Conservation (phyloP, 805 yeast species). For the Myxozyma geophila region DNA sequence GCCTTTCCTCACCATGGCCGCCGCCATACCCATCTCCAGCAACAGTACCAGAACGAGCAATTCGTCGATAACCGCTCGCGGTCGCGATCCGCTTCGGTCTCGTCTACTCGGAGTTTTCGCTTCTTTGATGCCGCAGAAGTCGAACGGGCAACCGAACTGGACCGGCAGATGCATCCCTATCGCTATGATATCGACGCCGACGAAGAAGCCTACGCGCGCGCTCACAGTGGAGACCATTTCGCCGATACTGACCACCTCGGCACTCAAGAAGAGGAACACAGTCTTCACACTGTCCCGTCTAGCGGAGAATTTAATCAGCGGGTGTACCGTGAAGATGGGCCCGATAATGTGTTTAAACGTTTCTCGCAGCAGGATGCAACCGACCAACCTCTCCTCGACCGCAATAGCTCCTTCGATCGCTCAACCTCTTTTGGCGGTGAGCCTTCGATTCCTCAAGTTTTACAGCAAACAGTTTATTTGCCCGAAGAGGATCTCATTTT, state of each 20-base stretch:
- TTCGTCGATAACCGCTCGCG: conserved; percentile 11
- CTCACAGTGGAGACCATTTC: conserved; percentile 10
- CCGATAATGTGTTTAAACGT: background rate
- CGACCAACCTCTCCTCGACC: conserved; percentile 9
- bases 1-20: conserved; percentile 34
- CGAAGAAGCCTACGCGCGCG: conserved; percentile 43
- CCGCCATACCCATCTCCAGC: conserved; percentile 1
- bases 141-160: conserved; percentile 63
- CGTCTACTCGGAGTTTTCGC: conserved; percentile 55
- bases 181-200: conserved; percentile 41
- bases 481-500: conserved; percentile 95
- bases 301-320: conserved; percentile 3
- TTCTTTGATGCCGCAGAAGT: conserved; percentile 85
- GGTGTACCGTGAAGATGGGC: background rate
- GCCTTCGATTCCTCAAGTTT: conserved; percentile 10
- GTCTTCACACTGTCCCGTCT: conserved; percentile 30
- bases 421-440: background rate
- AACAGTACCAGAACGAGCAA: conserved; percentile 1
- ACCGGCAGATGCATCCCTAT: conserved; percentile 41
- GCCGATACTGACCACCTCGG: conserved; percentile 11
- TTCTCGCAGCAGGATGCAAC: conserved; percentile 6
- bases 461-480: conserved; percentile 77
- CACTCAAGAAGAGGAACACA: conserved; percentile 27
- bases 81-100: conserved; percentile 31
- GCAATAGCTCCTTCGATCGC: conserved; percentile 14